Evolutionary conservation across 2,329 filamentous ascomycete species (phyloP).

Genomic region (Dactylonectria estremocensis): DNA sequence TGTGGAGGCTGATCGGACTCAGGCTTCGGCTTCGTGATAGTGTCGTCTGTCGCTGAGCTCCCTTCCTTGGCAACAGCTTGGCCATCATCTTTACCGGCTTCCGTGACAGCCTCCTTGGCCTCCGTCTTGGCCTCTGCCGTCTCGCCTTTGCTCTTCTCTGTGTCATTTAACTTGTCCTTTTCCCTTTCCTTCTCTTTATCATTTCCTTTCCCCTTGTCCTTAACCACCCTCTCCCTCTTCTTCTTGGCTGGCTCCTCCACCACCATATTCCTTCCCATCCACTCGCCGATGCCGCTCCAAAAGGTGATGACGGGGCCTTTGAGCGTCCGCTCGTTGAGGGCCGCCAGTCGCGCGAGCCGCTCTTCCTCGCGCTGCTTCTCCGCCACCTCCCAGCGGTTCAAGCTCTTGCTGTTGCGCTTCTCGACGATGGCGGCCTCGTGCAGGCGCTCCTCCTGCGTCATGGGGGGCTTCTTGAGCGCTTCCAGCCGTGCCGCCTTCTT

Average conservation of each 20-base stretch:
- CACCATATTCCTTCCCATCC: slow-evolving; percentile 78
- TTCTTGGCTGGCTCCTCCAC: slow-evolving; percentile 75
- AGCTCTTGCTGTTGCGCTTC: slow-evolving; percentile 87
- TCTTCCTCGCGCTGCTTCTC: slow-evolving; percentile 92
- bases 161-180: too few relatives aligned
- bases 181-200: slow-evolving; percentile 48
- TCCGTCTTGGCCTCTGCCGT: slow-evolving; percentile 32
- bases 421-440: slow-evolving; percentile 88
- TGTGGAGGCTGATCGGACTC: slow-evolving; percentile 22
- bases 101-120: slow-evolving; percentile 29
- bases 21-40: slow-evolving; percentile 25
- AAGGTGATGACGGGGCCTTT: slow-evolving; percentile 92
- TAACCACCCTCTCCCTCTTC: slow-evolving; percentile 63
- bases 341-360: slow-evolving; percentile 85
- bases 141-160: slow-evolving; percentile 31
- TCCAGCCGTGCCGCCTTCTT: slow-evolving; percentile 79
- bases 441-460: slow-evolving; percentile 90
- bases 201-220: slow-evolving; percentile 48
- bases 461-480: slow-evolving; percentile 81
- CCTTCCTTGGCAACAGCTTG: neutral
- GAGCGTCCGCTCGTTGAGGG: slow-evolving; percentile 87
- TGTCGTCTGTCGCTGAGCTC: slow-evolving; percentile 4
- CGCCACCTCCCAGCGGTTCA: slow-evolving; percentile 94
- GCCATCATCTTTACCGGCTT: slow-evolving; percentile 28
- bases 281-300: slow-evolving; percentile 93